Percentiles rank a stretch among this genome's conserved stretches.
phyloP scores from a whole-genome alignment of 805 yeast genomes.

The Cyberlindnera maclurae region DNA sequence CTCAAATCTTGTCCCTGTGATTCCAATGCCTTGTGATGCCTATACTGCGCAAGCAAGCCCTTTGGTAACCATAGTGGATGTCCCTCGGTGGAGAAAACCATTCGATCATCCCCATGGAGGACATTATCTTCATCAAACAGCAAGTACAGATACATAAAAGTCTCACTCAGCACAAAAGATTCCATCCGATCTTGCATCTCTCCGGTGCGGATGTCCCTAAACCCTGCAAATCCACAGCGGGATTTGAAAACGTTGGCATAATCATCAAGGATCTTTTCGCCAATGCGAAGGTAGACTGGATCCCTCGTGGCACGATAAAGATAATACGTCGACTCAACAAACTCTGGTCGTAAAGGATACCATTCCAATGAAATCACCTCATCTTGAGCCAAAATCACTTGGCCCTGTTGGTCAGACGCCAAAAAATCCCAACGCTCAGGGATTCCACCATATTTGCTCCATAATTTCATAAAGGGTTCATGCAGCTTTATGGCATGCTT shows the following conservation, averaged over 20 bases:
- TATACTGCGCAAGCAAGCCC: slow-evolving; percentile 24
- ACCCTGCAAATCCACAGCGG: slow-evolving; percentile 77
- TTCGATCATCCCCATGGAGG: slow-evolving; percentile 36
- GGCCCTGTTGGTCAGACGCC: background rate
- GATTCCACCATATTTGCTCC: slow-evolving; percentile 73
- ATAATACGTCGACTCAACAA: slow-evolving; percentile 81
- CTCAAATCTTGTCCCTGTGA: background rate
- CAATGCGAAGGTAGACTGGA: slow-evolving; percentile 74
- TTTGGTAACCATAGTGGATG: slow-evolving; percentile 77
- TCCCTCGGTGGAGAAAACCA: slow-evolving; percentile 75
- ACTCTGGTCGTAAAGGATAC: slow-evolving; percentile 93
- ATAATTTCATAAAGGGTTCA: slow-evolving; percentile 58
- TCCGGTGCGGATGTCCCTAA: slow-evolving; percentile 59
- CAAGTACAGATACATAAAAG: slow-evolving; percentile 74
- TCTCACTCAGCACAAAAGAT: slow-evolving; percentile 82
- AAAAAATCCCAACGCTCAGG: slow-evolving; percentile 81
- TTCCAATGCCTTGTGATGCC: slow-evolving; percentile 1
- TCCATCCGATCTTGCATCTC: slow-evolving; percentile 78
- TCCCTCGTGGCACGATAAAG: slow-evolving; percentile 79
- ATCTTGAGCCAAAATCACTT: slow-evolving; percentile 8
- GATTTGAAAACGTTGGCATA: slow-evolving; percentile 46
- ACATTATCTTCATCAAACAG: slow-evolving; percentile 64
- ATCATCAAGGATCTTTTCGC: slow-evolving; percentile 54
- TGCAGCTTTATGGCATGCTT: slow-evolving; percentile 58
- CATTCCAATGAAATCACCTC: slow-evolving; percentile 60